phyloP scores from a whole-genome alignment of 352 stramenopile species.

The Paralagenidium karlingii region DNA sequence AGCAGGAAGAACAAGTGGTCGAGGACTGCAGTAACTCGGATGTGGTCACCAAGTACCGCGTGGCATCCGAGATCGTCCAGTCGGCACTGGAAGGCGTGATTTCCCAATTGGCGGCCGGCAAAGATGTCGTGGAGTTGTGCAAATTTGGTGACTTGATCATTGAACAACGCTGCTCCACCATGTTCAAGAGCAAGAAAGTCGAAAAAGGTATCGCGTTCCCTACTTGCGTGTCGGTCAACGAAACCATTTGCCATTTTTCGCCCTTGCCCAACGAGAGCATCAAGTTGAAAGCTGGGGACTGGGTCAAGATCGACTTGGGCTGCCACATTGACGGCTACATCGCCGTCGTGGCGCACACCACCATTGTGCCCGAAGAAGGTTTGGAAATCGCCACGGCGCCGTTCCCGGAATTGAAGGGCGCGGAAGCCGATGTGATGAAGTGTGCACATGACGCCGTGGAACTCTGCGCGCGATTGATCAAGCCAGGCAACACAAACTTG shows the following conservation, averaged over 20 bases:
- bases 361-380: conserved; percentile 84
- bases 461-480: conserved; percentile 94
- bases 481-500: conserved; percentile 94
- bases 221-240: conserved; percentile 98
- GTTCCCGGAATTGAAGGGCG: conserved; percentile 45
- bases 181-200: conserved; percentile 96
- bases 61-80: conserved; percentile 98
- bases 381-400: conserved; percentile 25
- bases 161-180: conserved; percentile 69
- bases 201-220: conserved; percentile 99
- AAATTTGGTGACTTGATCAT: conserved; percentile 85
- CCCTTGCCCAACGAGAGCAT: conserved; percentile 86
- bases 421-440: conserved; percentile 92
- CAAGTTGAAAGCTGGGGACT: conserved; percentile 65
- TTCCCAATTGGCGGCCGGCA: conserved; percentile 86
- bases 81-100: conserved; percentile 93
- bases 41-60: conserved; percentile 95
- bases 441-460: conserved; percentile 96
- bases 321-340: conserved; percentile 99
- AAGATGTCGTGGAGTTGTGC: conserved; percentile 93
- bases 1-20: conserved; percentile 39
- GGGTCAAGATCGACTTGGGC: conserved; percentile 94
- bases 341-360: conserved; percentile 95
- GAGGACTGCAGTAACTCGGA: conserved; percentile 86
- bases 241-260: conserved; percentile 98